These are phyloP conservation scores for Macrophomina pseudophaseolina DNA, from an alignment of 2,329 filamentous ascomycete genomes.

Conservation along the genomic window DNA sequence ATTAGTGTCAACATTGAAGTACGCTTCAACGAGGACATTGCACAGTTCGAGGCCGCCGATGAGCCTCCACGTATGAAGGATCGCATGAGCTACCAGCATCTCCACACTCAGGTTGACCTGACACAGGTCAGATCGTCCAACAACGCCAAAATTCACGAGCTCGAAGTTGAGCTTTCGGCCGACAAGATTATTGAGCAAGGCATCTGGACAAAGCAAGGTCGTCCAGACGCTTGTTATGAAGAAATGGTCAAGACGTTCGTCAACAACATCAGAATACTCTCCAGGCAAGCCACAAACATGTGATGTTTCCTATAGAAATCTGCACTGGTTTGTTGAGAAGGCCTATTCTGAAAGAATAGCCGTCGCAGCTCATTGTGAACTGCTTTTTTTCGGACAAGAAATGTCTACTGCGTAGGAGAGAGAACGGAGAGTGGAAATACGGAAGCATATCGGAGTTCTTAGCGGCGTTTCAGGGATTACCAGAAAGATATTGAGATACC, in stretches of 20 bases:
- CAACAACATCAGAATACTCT: conserved; percentile 70
- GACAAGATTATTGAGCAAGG: conserved; percentile 70
- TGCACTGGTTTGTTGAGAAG: background rate
- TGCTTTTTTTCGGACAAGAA: too few species aligned
- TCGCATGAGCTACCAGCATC: conserved; percentile 86
- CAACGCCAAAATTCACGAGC: conserved; percentile 73
- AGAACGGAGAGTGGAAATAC: background rate
- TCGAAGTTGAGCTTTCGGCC: conserved; percentile 78
- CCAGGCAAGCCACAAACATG: conserved; percentile 19
- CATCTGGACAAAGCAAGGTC: conserved; percentile 59
- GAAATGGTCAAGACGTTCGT: conserved; percentile 74
- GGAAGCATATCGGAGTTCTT: background rate
- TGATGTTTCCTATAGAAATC: background rate
- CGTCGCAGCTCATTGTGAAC: too few species aligned
- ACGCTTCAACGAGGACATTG: conserved; percentile 65
- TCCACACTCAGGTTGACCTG: conserved; percentile 83
- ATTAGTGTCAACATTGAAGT: conserved; percentile 96
- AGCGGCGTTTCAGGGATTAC: conserved; percentile 20
- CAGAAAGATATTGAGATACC: conserved; percentile 26
- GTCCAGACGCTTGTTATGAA: conserved; percentile 57
- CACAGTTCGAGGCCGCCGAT: conserved; percentile 47
- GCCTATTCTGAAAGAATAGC: too few species aligned
- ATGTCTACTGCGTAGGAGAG: background rate
- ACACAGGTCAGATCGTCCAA: conserved; percentile 77
- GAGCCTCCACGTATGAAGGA: conserved; percentile 77